These are phyloP conservation scores for Ramalina intermedia DNA, from an alignment of 495 filamentous ascomycete species.

Conservation along the genomic window DNA sequence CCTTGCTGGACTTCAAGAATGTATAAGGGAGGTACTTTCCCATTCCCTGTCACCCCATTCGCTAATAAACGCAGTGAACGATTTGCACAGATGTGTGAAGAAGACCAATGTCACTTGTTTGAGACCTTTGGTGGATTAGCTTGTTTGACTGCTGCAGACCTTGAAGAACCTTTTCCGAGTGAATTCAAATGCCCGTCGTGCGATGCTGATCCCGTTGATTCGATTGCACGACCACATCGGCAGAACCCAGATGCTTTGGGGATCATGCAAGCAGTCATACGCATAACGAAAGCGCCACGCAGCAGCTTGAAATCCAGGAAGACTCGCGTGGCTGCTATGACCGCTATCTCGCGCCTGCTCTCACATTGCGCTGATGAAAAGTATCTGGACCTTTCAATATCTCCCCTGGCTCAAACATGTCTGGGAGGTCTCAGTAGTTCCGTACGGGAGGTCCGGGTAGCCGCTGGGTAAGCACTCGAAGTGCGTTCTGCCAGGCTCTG, in stretches of 20 bases:
- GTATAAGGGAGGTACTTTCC: no score
- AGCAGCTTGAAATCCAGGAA: slow-evolving; percentile 43
- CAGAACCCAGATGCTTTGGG: slow-evolving; percentile 25
- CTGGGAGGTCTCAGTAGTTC: slow-evolving; percentile 69
- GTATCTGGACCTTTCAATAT: slow-evolving; percentile 51
- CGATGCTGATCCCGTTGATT: slow-evolving; percentile 10
- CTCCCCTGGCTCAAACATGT: slow-evolving; percentile 62
- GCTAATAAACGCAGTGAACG: neutral
- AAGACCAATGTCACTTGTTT: slow-evolving; percentile 12
- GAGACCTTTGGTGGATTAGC: slow-evolving; percentile 8
- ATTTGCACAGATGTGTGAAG: slow-evolving; percentile 9
- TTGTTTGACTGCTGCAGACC: slow-evolving; percentile 8
- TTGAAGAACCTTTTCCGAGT: slow-evolving; percentile 20
- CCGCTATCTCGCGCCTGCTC: slow-evolving; percentile 50
- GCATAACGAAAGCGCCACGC: slow-evolving; percentile 36
- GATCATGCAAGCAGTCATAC: slow-evolving; percentile 37
- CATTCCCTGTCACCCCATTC: no score
- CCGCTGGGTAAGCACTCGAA: slow-evolving; percentile 41
- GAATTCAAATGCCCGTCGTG: slow-evolving; percentile 31
- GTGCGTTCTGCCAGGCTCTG: neutral
- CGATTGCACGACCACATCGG: slow-evolving; percentile 6
- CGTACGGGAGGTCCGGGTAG: slow-evolving; percentile 69
- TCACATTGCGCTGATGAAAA: slow-evolving; percentile 41
- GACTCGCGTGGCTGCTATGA: slow-evolving; percentile 57
- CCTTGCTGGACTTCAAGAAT: no score